Evolutionary conservation across 768 basidiomycete genomes (phyloP), one percentile per base, ranked within the genome.

Genomic region (Tephrocybe sp.): DNA sequence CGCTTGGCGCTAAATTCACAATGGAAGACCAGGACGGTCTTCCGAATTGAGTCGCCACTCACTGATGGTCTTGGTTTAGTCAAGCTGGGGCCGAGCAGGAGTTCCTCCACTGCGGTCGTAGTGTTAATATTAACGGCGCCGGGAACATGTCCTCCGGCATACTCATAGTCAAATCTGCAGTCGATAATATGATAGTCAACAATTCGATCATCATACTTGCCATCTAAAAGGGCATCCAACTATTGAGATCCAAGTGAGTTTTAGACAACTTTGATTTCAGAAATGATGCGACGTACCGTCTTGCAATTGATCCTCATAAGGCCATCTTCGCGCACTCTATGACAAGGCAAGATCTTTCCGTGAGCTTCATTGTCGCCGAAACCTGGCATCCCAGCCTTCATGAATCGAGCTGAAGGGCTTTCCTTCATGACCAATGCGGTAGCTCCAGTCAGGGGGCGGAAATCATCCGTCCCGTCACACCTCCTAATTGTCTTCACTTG

Each of bases 151-250:
- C 97, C 97, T 8, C 97, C 97, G 43, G 78, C 76, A 68, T 86
- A 98, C 71, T 99, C 97, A 63, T 97, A 99, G 56, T 93, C 93
- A 68, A 98, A 99, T 37, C 97, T 89, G 68, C 97, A 98, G 71
- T 99, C 97, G 59, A 99, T 87, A 51, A 99, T 71, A 59, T 88
- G 79, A 67, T 77, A 97, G 40, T 82, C 75, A 33, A 78, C 74
- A 50, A 96, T 83, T 54, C 79, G 70, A 17, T 78, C 64, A 45
- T 81, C 69, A 68, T 83, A 98, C 57, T 70, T 75, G 20, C 96
- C 95, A 42, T 85, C 81, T 26, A 98, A 69, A 12, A 98, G 74
- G 12, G 76, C 72, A 58, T 93, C 81, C 65, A 99, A 69, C 94
- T 96, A 58, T 11, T 56, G 15, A 28, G 46, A 39, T 3, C 49